A percentile compares a stretch with the other conserved stretches of the same genome.
phyloP scores from a whole-genome alignment of 2,329 filamentous ascomycete species.

The Lithohypha guttulata region DNA sequence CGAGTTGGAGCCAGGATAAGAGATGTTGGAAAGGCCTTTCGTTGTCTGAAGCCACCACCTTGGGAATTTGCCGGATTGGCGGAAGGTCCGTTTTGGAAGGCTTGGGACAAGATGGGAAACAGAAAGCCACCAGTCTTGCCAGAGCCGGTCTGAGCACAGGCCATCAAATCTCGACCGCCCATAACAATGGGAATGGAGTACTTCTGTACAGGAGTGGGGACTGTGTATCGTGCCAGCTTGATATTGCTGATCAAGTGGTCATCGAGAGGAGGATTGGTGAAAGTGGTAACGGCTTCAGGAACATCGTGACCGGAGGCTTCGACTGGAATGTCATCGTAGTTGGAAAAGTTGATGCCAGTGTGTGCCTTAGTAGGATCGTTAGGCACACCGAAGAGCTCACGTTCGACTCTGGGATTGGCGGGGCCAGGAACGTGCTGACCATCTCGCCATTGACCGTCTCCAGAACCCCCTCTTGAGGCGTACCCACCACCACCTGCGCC shows the following conservation, averaged over 20 bases:
- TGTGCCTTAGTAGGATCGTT: conserved; percentile 94
- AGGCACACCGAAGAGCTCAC: conserved; percentile 81
- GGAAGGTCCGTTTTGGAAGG: conserved; percentile 80
- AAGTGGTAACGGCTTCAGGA: conserved; percentile 78
- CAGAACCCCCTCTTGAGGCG: conserved; percentile 66
- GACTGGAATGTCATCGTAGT: conserved; percentile 98
- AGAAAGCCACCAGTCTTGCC: conserved; percentile 99
- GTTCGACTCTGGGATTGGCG: conserved; percentile 78
- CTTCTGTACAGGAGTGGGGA: conserved; percentile 95
- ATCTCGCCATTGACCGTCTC: conserved; percentile 92
- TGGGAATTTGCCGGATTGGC: conserved; percentile 53
- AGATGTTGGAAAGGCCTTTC: conserved; percentile 95
- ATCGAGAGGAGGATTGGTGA: conserved; percentile 91
- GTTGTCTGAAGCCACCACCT: conserved; percentile 68
- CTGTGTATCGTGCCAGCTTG: conserved; percentile 83
- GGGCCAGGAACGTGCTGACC: conserved; percentile 93
- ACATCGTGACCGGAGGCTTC: conserved; percentile 91
- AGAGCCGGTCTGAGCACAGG: conserved; percentile 98
- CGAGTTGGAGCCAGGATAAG: conserved; percentile 92
- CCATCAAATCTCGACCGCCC: conserved; percentile 96
- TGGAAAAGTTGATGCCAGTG: conserved; percentile 99
- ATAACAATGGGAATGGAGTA: conserved; percentile 99
- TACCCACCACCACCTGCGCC: conserved; percentile 42
- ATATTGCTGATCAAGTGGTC: conserved; percentile 91
- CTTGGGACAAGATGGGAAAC: conserved; percentile 97